Evolutionary conservation across 2,329 filamentous ascomycete genomes (phyloP), one percentile per base, ranked within the genome.

Genomic region (Zopfia rhizophila): DNA sequence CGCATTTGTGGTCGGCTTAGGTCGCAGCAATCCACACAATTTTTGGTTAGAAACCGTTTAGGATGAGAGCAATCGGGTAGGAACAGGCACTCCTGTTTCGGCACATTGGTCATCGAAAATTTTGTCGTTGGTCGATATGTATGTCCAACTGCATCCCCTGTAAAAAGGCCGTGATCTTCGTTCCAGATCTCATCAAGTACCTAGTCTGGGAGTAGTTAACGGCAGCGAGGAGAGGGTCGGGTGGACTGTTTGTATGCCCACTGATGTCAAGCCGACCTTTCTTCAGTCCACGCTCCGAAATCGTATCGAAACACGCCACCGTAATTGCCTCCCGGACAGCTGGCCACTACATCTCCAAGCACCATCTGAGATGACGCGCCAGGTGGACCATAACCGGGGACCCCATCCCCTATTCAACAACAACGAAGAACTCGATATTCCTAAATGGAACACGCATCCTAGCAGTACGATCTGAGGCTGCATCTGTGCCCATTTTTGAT

Each of bases 321-420:
- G 14, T 27, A n/a, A 8, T 27, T 38, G 11, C 12, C 35, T 25
- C 23, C 11, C 21, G 35, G 35, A 14, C 7, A 27, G 35, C 35
- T 38, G 19, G 27, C 35, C 7, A 38, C 35, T 11, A 38, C 35
- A 38, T 27, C 35, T 27, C 35, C 35, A 14, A 38, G 22, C 23
- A 38, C 35, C 6, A 38, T 38, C 22, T 38, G 18, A 27, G 19
- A 10, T 11, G 6, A 5, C 16, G 35, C 35, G 27, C 35, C 35
- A 21, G 35, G 10, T 27, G 35, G 23, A 25, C 35, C 35, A 17
- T 38, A 38, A 17, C 35, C 11, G 19, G 35, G 35, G 5, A 38
- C 35, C 5, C 35, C 35, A 27, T 19, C 35, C 12, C 7, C 35
- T 6, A 38, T 38, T 12, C 35, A 17, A 38, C 35, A 24, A 38